Evolutionary conservation across 2,329 filamentous ascomycete genomes (phyloP).

Genomic region (Aspergillus japonicus): DNA sequence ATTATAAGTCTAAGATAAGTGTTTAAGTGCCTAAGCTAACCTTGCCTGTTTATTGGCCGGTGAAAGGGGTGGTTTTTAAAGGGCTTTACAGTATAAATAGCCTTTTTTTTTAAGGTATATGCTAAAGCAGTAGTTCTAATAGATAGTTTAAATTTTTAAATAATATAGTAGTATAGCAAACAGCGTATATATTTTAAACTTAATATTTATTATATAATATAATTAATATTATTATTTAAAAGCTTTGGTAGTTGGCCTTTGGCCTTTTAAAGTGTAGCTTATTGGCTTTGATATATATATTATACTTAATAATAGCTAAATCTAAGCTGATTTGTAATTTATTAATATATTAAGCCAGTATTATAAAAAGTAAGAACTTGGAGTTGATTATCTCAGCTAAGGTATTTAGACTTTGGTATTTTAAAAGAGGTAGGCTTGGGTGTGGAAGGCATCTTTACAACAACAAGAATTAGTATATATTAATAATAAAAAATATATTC

Average conservation of each 20-base stretch:
- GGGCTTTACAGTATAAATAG: not conserved
- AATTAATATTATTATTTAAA: not conserved
- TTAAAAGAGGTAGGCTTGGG: no score
- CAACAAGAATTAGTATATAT: no score
- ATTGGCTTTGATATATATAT: not conserved
- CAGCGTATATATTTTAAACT: not conserved
- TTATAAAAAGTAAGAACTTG: not conserved
- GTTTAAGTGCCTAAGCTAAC: conserved; percentile 7
- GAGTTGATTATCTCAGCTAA: not conserved
- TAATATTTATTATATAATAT: not conserved
- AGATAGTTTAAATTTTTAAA: not conserved
- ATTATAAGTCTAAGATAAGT: conserved; percentile 9
- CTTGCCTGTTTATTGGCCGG: not conserved
- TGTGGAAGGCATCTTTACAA: no score
- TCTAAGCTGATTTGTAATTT: not conserved
- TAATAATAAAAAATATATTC: no score
- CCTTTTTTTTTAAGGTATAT: not conserved
- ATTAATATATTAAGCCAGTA: not conserved
- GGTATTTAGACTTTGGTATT: not conserved
- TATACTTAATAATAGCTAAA: not conserved
- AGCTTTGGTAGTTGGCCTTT: not conserved
- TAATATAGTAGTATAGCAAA: not conserved
- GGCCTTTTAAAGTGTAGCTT: not conserved
- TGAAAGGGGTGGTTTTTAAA: not conserved
- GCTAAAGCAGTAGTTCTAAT: not conserved